Evolutionary conservation across 306 rosid species (phyloP).

Genomic region (Spatholobus suberectus): DNA sequence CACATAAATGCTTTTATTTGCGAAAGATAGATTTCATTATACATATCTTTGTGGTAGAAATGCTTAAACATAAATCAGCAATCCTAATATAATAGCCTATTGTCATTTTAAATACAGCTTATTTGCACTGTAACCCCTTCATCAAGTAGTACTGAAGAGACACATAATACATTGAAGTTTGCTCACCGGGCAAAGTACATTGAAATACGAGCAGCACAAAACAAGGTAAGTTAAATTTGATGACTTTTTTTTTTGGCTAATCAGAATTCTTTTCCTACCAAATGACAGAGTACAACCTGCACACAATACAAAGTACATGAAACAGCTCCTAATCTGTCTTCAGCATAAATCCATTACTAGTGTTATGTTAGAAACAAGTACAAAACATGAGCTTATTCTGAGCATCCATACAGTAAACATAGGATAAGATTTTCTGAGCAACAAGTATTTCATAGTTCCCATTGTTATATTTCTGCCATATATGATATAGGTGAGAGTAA

Average conservation of each 20-base stretch:
- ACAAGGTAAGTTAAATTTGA: conserved; percentile 62
- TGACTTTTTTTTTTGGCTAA: neutral
- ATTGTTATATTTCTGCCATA: neutral
- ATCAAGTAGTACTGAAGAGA: conserved; percentile 95
- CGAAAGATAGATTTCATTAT: conserved; percentile 24
- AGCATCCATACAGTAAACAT: neutral
- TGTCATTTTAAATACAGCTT: conserved; percentile 68
- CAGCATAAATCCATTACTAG: neutral
- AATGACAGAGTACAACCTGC: conserved; percentile 13
- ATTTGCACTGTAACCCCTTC: conserved; percentile 98
- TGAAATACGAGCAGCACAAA: conserved; percentile 96
- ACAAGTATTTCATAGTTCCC: neutral
- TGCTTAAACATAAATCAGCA: conserved; percentile 24
- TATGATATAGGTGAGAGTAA: neutral
- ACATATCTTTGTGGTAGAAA: conserved; percentile 30
- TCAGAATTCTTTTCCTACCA: conserved; percentile 22
- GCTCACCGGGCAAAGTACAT: conserved; percentile 98
- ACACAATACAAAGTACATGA: neutral
- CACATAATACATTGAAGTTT: conserved; percentile 93
- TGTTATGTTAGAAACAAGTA: neutral
- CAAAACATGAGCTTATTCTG: conserved; percentile 13
- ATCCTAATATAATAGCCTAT: conserved; percentile 38
- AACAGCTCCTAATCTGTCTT: neutral
- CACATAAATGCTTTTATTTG: conserved; percentile 34
- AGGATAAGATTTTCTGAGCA: conserved; percentile 16